Percentiles rank a stretch among this genome's conserved stretches.
Conservation (phyloP, 345 rosid genomes). For the Sisymbrium altissimum region DNA sequence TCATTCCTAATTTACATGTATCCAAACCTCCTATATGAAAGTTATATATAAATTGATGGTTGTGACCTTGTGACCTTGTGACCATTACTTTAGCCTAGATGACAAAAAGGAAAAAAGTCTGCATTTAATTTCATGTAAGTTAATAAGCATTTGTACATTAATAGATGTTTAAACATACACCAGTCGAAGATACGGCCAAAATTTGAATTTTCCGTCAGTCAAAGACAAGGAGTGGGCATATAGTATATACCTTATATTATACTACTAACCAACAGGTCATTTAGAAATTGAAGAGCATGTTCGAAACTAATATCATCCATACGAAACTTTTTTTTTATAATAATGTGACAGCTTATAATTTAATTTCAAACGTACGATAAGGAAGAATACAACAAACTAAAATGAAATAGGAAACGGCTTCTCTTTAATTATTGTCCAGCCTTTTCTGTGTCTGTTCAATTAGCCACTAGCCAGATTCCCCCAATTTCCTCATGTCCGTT, state of each 20-base stretch:
- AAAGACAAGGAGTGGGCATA: conserved; percentile 20
- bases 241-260: conserved; percentile 7
- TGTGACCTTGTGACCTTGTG: not conserved
- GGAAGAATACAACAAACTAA: not conserved
- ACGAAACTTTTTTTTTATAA: too few relatives aligned
- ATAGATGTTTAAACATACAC: not conserved
- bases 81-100: not conserved
- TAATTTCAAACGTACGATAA: conserved; percentile 9
- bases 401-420: not conserved
- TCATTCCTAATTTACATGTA: not conserved
- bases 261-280: conserved; percentile 12
- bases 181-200: not conserved
- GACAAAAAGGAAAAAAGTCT: not conserved
- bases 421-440: conserved; percentile 20
- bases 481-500: conserved; percentile 9
- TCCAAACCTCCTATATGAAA: not conserved
- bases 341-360: conserved; percentile 17
- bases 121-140: not conserved
- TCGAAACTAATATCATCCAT: conserved; percentile 22
- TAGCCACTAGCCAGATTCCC: conserved; percentile 29
- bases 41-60: not conserved
- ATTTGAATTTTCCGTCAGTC: not conserved
- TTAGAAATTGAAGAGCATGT: conserved; percentile 18
- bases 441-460: conserved; percentile 23
- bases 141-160: not conserved